A percentile compares a stretch with the other conserved stretches of the same genome.
These are phyloP conservation scores for Calonectria pteridis DNA, from an alignment of 2,329 filamentous ascomycete genomes.

Conservation along the genomic window DNA sequence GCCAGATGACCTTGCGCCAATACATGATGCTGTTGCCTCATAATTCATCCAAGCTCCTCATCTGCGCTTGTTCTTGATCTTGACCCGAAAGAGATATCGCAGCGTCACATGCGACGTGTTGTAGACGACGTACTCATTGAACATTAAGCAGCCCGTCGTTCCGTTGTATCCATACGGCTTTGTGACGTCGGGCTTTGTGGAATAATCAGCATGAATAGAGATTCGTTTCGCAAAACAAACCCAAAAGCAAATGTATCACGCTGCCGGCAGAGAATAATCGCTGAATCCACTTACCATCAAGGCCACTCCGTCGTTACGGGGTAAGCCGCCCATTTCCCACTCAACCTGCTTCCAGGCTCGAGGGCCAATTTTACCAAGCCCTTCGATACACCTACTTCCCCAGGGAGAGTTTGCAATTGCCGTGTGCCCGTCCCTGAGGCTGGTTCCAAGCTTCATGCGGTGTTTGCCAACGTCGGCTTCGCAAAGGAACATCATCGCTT, in stretches of 20 bases:
- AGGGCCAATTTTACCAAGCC: background rate
- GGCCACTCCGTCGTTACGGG: background rate
- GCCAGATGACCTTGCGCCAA: background rate
- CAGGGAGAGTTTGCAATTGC: background rate
- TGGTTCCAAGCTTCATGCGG: background rate
- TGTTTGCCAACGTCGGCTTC: background rate
- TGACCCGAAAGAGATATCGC: background rate
- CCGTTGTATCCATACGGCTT: background rate
- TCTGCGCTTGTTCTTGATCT: background rate
- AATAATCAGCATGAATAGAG: background rate
- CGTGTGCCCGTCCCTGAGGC: background rate
- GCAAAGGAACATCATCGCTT: background rate
- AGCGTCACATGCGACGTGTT: background rate
- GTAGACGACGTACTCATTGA: constrained; percentile 2
- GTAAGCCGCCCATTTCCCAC: background rate
- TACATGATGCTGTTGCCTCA: background rate
- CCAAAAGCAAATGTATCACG: background rate
- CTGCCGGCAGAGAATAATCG: no score
- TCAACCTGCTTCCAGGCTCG: background rate
- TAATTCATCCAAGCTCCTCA: background rate
- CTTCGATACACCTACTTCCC: background rate
- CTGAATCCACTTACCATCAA: background rate
- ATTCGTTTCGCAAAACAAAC: background rate
- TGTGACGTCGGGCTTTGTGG: background rate
- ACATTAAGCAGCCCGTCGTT: background rate